phyloP scores from a whole-genome alignment of 352 stramenopile species.

The Phytophthora pisi region DNA sequence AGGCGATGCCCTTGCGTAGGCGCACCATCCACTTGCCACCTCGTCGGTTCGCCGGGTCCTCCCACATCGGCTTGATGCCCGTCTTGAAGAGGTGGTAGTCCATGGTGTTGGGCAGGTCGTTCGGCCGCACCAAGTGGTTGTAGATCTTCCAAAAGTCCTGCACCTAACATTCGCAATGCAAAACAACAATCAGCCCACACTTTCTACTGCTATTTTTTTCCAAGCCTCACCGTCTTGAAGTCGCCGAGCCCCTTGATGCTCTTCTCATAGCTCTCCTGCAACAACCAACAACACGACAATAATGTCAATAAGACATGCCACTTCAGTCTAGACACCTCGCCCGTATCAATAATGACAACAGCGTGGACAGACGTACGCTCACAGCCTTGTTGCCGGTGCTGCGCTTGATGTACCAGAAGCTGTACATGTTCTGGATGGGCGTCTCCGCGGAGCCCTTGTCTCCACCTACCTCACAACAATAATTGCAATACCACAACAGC shows the following conservation, averaged over 20 bases:
- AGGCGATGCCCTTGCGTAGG: conserved; percentile 91
- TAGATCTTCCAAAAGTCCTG: conserved; percentile 95
- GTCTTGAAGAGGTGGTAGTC: conserved; percentile 95
- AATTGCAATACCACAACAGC: conserved; percentile 15
- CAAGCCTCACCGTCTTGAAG: conserved; percentile 85
- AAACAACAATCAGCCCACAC: conserved; percentile 5
- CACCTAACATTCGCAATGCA: conserved; percentile 44
- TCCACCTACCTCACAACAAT: conserved; percentile 24
- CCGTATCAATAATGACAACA: not conserved
- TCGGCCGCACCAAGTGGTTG: conserved; percentile 92
- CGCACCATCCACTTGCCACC: conserved; percentile 95
- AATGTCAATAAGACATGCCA: conserved; percentile 7
- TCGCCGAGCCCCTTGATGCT: conserved; percentile 93
- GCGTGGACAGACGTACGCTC: conserved; percentile 46
- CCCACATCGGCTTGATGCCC: conserved; percentile 95
- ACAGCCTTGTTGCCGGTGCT: conserved; percentile 79
- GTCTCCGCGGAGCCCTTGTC: conserved; percentile 47
- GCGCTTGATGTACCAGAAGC: conserved; percentile 91
- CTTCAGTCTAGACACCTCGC: not conserved
- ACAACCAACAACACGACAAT: not conserved
- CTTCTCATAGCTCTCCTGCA: conserved; percentile 92
- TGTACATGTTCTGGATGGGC: conserved; percentile 90
- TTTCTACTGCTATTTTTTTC: not conserved
- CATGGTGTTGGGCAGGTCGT: conserved; percentile 90
- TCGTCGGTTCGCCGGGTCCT: conserved; percentile 90